These are phyloP conservation scores for Nadsonia commutata DNA, from an alignment of 1,139 yeast genomes.

Conservation along the genomic window DNA sequence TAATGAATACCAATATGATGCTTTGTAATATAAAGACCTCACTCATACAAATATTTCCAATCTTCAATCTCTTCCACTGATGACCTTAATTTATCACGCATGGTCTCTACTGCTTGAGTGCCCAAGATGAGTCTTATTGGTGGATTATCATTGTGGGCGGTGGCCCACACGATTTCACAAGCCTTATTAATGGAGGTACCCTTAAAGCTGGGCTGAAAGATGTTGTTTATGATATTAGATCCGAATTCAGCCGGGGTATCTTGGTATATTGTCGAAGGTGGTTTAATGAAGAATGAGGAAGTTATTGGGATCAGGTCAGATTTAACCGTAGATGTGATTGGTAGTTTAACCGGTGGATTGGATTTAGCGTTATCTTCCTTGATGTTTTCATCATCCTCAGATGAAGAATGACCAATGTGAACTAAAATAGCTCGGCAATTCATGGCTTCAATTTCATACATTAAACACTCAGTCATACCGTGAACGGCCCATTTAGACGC, in stretches of 20 bases:
- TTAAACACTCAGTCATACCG: not conserved
- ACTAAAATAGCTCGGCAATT: not conserved
- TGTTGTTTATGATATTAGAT: not conserved
- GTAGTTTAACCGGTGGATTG: not conserved
- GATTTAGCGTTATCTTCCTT: not conserved
- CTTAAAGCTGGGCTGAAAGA: not conserved
- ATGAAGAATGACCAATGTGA: not conserved
- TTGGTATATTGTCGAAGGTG: not conserved
- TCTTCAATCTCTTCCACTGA: conserved; percentile 25
- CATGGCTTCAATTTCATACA: not conserved
- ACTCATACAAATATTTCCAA: conserved; percentile 22
- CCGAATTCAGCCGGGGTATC: not conserved
- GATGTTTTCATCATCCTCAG: not conserved
- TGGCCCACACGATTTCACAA: conserved; percentile 11
- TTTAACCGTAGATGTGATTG: too few species aligned
- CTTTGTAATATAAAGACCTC: too few species aligned
- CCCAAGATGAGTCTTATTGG: conserved; percentile 20
- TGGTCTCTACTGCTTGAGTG: conserved; percentile 16
- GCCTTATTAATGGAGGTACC: conserved; percentile 4
- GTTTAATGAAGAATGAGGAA: not conserved
- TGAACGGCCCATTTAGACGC: not conserved
- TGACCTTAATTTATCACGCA: conserved; percentile 20
- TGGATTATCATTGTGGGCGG: conserved; percentile 19
- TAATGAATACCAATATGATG: too few species aligned
- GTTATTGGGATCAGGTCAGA: too few species aligned